Conservation (phyloP, 2,329 filamentous ascomycete species). For the Cercospora sesami region DNA sequence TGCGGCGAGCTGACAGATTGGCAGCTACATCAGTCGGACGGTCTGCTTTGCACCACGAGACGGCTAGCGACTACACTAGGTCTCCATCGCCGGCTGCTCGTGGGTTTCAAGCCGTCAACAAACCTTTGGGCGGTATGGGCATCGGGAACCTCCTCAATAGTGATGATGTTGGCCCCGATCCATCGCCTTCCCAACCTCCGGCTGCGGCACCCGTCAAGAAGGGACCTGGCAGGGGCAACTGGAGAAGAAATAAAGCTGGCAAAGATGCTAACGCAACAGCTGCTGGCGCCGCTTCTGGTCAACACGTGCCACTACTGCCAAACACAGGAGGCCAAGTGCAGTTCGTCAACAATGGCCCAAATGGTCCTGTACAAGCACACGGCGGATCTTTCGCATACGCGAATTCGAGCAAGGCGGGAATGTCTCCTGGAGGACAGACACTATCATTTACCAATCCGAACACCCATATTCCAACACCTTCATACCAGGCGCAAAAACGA, state of each 20-base stretch:
- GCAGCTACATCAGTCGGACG: constrained; percentile 24
- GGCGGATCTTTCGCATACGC: constrained; percentile 3
- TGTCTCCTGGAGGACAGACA: constrained; percentile 23
- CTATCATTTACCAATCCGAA: constrained; percentile 30
- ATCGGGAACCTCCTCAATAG: constrained; percentile 53
- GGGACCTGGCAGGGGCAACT: constrained; percentile 52
- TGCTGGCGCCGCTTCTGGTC: constrained; percentile 20
- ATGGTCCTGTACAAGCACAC: constrained; percentile 8
- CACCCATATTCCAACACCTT: constrained; percentile 37
- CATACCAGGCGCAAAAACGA: constrained; percentile 50
- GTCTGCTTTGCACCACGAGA: constrained; percentile 30
- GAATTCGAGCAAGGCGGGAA: constrained; percentile 18
- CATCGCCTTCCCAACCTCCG: constrained; percentile 32
- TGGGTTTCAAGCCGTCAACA: constrained; percentile 43
- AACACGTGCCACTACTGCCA: constrained; percentile 39
- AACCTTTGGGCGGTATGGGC: constrained; percentile 47
- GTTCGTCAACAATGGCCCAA: constrained; percentile 33
- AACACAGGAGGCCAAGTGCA: constrained; percentile 33
- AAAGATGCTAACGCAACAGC: constrained; percentile 17
- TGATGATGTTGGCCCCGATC: constrained; percentile 40
- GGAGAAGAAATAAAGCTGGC: constrained; percentile 44
- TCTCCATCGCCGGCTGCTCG: constrained; percentile 43
- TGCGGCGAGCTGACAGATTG: not conserved
- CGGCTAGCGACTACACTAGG: constrained; percentile 50
- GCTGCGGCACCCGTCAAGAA: constrained; percentile 38